Conservation (phyloP, 2,329 filamentous ascomycete species). For the Cryphonectria parasitica region DNA sequence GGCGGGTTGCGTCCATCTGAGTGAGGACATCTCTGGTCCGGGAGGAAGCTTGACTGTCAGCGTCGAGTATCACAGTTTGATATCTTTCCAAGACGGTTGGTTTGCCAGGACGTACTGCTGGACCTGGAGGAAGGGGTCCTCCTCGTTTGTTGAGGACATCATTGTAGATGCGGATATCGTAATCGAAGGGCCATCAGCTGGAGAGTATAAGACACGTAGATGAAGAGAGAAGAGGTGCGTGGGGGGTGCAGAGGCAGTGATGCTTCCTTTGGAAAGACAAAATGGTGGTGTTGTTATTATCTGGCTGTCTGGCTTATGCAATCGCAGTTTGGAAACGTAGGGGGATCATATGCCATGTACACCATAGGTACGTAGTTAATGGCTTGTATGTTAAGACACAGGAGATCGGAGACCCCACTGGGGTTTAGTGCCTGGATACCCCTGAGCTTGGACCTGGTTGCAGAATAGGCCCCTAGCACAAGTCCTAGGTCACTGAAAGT, state of each 20-base stretch:
- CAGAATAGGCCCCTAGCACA: background rate
- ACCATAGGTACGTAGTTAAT: background rate
- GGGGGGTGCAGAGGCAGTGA: background rate
- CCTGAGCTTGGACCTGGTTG: constrained; percentile 19
- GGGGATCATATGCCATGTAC: background rate
- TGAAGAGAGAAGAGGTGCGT: background rate
- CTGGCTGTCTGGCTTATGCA: background rate
- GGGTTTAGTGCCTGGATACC: constrained; percentile 16
- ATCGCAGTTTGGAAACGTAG: background rate
- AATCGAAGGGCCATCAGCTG: constrained; percentile 23
- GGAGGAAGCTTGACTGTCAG: constrained; percentile 2
- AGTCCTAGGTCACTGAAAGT: constrained; percentile 12
- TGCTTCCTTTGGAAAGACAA: background rate
- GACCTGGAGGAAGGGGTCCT: constrained; percentile 74
- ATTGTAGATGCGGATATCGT: constrained; percentile 45
- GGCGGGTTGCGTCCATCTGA: constrained; percentile 78
- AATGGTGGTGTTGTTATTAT: background rate
- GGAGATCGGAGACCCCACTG: constrained; percentile 14
- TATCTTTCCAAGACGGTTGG: background rate
- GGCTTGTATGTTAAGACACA: background rate
- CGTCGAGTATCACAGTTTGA: background rate
- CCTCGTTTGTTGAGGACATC: constrained; percentile 70
- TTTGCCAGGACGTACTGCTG: constrained; percentile 56
- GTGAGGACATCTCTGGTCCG: constrained; percentile 80
- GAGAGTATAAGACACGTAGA: background rate